These are phyloP conservation scores for Aspergillus spinulosporus DNA, from an alignment of 2,329 filamentous ascomycete species.

Conservation along the genomic window DNA sequence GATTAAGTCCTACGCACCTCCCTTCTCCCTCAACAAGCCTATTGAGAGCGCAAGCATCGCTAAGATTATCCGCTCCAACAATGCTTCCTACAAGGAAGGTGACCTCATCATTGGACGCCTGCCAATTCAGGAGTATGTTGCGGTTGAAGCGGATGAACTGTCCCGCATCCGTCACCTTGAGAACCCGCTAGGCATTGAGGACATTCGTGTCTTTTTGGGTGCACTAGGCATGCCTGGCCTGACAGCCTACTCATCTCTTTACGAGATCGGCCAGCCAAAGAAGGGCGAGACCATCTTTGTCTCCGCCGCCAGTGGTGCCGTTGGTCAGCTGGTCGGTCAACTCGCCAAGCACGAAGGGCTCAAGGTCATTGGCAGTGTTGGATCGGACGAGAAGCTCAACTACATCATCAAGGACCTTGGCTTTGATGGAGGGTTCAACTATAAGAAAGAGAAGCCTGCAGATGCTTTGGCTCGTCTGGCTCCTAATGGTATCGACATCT, in stretches of 20 bases:
- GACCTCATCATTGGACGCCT: slow-evolving; percentile 63
- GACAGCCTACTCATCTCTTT: slow-evolving; percentile 72
- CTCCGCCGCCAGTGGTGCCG: slow-evolving; percentile 75
- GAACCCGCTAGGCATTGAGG: slow-evolving; percentile 61
- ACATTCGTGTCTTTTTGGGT: slow-evolving; percentile 65
- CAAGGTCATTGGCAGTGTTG: slow-evolving; percentile 76
- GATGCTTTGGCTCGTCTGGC: slow-evolving; percentile 70
- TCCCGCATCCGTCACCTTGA: slow-evolving; percentile 57
- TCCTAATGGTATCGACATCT: slow-evolving; percentile 77
- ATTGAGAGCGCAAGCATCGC: slow-evolving; percentile 65
- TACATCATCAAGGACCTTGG: slow-evolving; percentile 69
- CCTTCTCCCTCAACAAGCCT: slow-evolving; percentile 63
- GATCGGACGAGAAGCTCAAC: slow-evolving; percentile 75
- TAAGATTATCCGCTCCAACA: slow-evolving; percentile 70
- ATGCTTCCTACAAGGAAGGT: slow-evolving; percentile 62
- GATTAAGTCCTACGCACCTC: slow-evolving; percentile 66
- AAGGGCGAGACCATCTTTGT: slow-evolving; percentile 81
- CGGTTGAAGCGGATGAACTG: slow-evolving; percentile 52
- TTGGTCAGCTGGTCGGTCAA: slow-evolving; percentile 81
- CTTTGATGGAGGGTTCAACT: slow-evolving; percentile 79
- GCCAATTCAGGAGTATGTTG: slow-evolving; percentile 69
- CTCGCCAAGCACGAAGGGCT: slow-evolving; percentile 79
- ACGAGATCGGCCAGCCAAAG: slow-evolving; percentile 72
- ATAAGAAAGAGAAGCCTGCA: slow-evolving; percentile 74
- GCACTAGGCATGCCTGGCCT: slow-evolving; percentile 76